Evolutionary conservation across 2,329 filamentous ascomycete species (phyloP), one percentile per base, ranked within the genome.

Genomic region (Fusarium decemcellulare): DNA sequence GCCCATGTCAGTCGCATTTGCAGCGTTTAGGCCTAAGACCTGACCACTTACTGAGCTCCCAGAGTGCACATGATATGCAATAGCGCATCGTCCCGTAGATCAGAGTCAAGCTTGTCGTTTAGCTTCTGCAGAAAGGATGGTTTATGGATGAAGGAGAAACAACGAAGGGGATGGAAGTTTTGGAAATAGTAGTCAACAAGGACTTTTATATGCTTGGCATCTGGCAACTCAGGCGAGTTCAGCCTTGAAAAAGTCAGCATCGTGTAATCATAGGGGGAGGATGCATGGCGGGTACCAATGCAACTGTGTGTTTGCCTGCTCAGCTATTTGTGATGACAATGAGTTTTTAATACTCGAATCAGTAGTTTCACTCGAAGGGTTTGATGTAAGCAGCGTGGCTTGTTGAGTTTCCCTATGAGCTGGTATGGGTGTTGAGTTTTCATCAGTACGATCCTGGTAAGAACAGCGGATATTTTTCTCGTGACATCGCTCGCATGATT

Each of bases 131-230:
- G 62, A 27, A 73, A 73, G 6, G 67, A 64, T 8, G 72, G 72
- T 42, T 73, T 73, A n/a, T 74, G 71, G 2, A 73, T 67, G 52
- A 74, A 74, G 18, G 61, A 66, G 34, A 72, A 73, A 42, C 70
- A 73, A n/a, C 72, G 71, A 15, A 74, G 67, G 1, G 68, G 68
- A 36, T 74, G 82, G 6, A 73, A 44, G 29, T 70, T 68, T 27
- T 66, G 63, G 32, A 73, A 73, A 50, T 73, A 73, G 18, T 59
- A 50, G 23, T 71, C 68, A 14, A 72, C 71, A 10, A 73, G 46
- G 6, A 61, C 37, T 15, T 57, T 50, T 10, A 67, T 61, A n/a
- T 67, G 62, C 27, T 65, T 65, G 11, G 14, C 27, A 10, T 54
- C 53, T 18, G 67, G 67, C 3, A 70, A 54, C 1, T 53, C 29